phyloP scores from a whole-genome alignment of 2,329 filamentous ascomycete genomes.

The Colletotrichum scovillei region DNA sequence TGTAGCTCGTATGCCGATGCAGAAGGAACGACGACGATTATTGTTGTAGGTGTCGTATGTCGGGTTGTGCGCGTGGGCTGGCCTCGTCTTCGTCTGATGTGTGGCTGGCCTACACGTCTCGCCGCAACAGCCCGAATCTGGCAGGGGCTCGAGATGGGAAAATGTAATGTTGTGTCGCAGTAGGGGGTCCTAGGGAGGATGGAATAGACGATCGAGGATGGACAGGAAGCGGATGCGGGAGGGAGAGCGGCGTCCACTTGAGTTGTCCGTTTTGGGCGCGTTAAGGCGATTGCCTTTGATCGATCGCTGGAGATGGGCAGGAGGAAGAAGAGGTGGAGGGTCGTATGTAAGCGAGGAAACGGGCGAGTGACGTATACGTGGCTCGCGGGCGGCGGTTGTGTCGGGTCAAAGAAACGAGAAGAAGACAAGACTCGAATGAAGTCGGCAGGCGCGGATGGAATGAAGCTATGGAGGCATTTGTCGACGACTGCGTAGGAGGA shows the following conservation, averaged over 20 bases:
- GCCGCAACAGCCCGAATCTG: constrained; percentile 33
- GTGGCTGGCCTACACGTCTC: constrained; percentile 38
- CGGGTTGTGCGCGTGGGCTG: constrained; percentile 23
- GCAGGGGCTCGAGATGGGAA: constrained; percentile 18
- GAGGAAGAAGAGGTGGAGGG: constrained; percentile 36
- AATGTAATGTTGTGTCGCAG: constrained; percentile 16
- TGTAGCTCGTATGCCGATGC: constrained; percentile 36
- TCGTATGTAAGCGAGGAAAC: constrained; percentile 37
- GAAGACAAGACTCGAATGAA: not conserved
- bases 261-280: constrained; percentile 61
- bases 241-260: constrained; percentile 57
- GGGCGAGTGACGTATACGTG: constrained; percentile 31
- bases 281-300: constrained; percentile 44
- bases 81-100: constrained; percentile 39
- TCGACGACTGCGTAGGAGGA: constrained; percentile 9
- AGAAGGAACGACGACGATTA: not conserved
- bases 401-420: constrained; percentile 5
- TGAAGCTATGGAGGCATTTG: constrained; percentile 26
- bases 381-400: constrained; percentile 26
- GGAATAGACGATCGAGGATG: constrained; percentile 61
- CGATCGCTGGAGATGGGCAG: constrained; percentile 32
- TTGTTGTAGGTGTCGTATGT: constrained; percentile 22
- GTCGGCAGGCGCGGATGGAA: constrained; percentile 16
- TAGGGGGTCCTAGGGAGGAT: constrained; percentile 59
- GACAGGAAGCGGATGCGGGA: constrained; percentile 59